These are phyloP conservation scores for Carex myosuroides DNA, from an alignment of 176 grass and related monocot genomes.

Conservation along the genomic window DNA sequence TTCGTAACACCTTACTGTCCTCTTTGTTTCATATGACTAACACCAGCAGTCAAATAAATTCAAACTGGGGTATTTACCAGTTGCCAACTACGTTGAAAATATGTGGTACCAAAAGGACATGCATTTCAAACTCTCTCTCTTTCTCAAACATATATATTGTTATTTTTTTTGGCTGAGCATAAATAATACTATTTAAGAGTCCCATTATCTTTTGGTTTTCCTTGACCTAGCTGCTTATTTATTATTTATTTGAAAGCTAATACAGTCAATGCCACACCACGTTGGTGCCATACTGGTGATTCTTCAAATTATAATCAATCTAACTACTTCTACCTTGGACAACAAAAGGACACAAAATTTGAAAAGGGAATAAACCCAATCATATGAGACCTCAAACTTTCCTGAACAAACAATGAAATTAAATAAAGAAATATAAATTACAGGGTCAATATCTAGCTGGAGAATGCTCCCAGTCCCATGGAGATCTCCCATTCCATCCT, in stretches of 20 bases:
- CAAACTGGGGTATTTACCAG: not conserved
- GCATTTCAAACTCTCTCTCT: no score
- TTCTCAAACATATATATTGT: no score
- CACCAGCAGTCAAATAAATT: not conserved
- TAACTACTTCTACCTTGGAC: not conserved
- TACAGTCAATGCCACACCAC: not conserved
- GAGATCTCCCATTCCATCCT: conserved; percentile 29
- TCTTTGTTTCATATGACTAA: not conserved
- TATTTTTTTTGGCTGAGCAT: not conserved
- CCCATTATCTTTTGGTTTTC: not conserved
- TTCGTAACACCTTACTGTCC: not conserved
- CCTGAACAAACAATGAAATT: not conserved
- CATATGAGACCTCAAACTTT: not conserved
- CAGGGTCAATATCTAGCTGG: conserved; percentile 22
- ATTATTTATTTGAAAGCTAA: not conserved
- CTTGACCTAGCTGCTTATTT: not conserved
- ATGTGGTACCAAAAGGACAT: no score
- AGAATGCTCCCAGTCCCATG: conserved; percentile 6
- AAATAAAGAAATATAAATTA: not conserved
- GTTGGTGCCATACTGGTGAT: not conserved
- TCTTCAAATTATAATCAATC: not conserved
- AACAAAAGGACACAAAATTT: not conserved
- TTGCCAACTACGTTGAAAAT: not conserved
- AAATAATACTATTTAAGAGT: not conserved
- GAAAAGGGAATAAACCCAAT: not conserved